phyloP scores from a whole-genome alignment of 2,329 filamentous ascomycete genomes.

The Cladosporium sp. region DNA sequence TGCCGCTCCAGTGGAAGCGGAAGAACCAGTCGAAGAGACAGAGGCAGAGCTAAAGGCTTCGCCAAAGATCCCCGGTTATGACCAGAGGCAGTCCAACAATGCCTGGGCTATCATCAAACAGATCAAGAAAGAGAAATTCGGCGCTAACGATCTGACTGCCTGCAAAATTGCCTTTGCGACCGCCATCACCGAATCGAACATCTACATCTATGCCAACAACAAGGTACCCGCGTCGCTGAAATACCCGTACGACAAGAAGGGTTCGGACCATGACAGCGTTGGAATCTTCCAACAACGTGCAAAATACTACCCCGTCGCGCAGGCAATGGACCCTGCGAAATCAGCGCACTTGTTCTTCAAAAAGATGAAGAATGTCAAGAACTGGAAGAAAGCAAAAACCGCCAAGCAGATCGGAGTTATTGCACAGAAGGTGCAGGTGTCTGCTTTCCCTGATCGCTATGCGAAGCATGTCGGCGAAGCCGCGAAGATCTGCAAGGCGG shows the following conservation, averaged over 20 bases:
- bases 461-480: not conserved
- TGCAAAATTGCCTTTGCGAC: slow-evolving; percentile 5
- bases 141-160: not conserved
- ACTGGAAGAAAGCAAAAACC: slow-evolving; percentile 2
- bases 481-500: slow-evolving; percentile 2
- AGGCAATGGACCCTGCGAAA: slow-evolving; percentile 5
- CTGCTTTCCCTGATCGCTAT: not conserved
- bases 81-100: slow-evolving; percentile 8
- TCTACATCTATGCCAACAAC: slow-evolving; percentile 7
- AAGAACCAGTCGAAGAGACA: not conserved
- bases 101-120: slow-evolving; percentile 8
- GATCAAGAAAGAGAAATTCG: slow-evolving; percentile 6
- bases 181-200: slow-evolving; percentile 4
- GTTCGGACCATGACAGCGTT: slow-evolving; percentile 1
- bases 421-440: slow-evolving; percentile 4
- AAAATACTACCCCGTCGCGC: not conserved
- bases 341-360: slow-evolving; percentile 2
- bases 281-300: slow-evolving; percentile 4
- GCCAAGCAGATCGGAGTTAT: not conserved
- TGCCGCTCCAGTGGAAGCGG: not conserved
- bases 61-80: slow-evolving; percentile 1
- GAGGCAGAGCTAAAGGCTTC: not conserved
- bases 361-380: not conserved
- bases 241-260: not conserved
- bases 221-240: not conserved